phyloP scores from a whole-genome alignment of 163 green algal genomes.

The Trebouxia gelatinosa region DNA sequence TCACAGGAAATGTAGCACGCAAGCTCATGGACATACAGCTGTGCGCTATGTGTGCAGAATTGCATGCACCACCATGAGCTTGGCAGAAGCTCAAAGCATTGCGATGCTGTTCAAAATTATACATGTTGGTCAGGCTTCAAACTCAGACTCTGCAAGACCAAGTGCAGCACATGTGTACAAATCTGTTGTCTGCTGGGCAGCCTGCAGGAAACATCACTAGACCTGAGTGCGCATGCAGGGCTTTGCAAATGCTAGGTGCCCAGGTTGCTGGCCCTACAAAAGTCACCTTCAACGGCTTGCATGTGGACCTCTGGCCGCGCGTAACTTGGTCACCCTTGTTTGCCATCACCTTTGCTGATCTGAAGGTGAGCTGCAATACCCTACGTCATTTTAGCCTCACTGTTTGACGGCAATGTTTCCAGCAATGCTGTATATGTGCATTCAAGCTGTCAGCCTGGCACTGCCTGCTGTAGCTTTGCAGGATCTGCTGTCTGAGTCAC shows the following conservation, averaged over 20 bases:
- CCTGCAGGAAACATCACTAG: background rate
- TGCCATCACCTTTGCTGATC: slow-evolving; percentile 67
- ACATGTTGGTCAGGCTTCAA: background rate
- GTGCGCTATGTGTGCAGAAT: too few species aligned
- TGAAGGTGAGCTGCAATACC: slow-evolving; percentile 69
- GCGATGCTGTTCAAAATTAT: background rate
- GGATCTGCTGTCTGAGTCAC: background rate
- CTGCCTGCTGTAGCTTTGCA: background rate
- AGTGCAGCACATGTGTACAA: too few species aligned
- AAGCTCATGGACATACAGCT: too few species aligned
- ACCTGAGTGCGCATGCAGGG: slow-evolving; percentile 29
- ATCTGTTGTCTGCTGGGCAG: too few species aligned
- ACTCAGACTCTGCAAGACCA: background rate
- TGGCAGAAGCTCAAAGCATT: background rate
- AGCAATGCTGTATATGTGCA: background rate
- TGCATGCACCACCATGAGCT: background rate
- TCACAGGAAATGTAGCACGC: too few species aligned
- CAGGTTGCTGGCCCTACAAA: slow-evolving; percentile 53
- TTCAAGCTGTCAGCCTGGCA: background rate
- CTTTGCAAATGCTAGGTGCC: slow-evolving; percentile 61
- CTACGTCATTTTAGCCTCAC: too few species aligned
- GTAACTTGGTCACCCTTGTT: slow-evolving; percentile 80
- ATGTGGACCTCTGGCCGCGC: slow-evolving; percentile 74
- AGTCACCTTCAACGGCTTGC: slow-evolving; percentile 80
- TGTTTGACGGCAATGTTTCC: background rate